Conservation (phyloP, 306 rosid species). For the Hippophae tibetana region DNA sequence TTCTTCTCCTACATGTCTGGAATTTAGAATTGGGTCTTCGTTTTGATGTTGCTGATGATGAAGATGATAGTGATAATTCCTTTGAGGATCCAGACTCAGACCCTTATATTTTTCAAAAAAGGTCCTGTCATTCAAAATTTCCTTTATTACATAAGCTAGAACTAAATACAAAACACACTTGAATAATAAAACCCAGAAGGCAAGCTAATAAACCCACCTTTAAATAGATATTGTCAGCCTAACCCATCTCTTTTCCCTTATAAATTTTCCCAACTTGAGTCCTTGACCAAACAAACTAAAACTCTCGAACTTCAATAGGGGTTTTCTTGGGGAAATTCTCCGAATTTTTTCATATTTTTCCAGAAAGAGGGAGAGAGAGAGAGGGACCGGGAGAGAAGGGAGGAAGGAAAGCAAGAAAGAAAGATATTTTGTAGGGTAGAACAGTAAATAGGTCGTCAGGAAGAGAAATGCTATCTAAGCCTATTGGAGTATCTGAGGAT, state of each 20-base stretch:
- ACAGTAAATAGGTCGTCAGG: conserved; percentile 21
- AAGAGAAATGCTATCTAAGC: conserved; percentile 38
- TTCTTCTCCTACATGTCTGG: conserved; percentile 24
- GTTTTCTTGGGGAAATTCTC: conserved; percentile 20
- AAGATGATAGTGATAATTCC: conserved; percentile 21
- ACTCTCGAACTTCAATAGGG: conserved; percentile 19
- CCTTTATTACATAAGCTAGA: conserved; percentile 41
- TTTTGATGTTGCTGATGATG: conserved; percentile 16
- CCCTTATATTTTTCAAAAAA: conserved; percentile 43
- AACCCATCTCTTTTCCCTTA: conserved; percentile 44
- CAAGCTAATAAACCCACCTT: conserved; percentile 6
- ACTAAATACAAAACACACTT: too few species aligned
- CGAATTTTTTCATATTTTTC: conserved; percentile 24
- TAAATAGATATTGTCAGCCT: conserved; percentile 20
- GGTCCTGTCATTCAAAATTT: conserved; percentile 55
- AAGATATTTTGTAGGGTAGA: neutral
- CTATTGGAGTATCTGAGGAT: conserved; percentile 30
- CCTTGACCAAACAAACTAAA: conserved; percentile 8
- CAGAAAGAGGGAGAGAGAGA: neutral
- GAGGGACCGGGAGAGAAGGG: too few species aligned
- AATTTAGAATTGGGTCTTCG: conserved; percentile 20
- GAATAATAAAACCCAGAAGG: conserved; percentile 9
- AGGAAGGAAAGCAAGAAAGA: neutral
- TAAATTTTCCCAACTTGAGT: neutral
- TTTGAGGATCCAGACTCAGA: conserved; percentile 85